phyloP scores from a whole-genome alignment of 495 filamentous ascomycete species.

The Talaromyces adpressus region DNA sequence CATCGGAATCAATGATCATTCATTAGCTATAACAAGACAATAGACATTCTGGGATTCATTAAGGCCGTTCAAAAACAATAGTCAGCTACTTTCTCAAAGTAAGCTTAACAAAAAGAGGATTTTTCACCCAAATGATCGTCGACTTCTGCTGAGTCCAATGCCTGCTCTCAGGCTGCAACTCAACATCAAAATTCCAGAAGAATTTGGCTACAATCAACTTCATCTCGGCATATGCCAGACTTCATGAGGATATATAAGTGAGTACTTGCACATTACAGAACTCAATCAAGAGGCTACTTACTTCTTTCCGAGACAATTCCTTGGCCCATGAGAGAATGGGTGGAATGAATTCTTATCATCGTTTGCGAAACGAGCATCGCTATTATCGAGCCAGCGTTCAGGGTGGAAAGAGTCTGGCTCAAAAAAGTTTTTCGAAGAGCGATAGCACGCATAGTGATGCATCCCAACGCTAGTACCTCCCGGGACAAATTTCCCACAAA shows the following conservation, averaged over 20 bases:
- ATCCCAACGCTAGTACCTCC: constrained; percentile 23
- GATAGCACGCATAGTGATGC: constrained; percentile 34
- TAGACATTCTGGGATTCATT: not conserved
- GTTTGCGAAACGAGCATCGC: constrained; percentile 19
- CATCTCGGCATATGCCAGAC: constrained; percentile 41
- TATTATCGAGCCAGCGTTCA: constrained; percentile 37
- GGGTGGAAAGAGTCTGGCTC: constrained; percentile 43
- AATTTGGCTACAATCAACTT: constrained; percentile 35
- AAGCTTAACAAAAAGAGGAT: constrained; percentile 2
- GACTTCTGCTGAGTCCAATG: constrained; percentile 26
- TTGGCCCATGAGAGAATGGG: constrained; percentile 40
- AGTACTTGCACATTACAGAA: not conserved
- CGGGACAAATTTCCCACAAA: constrained; percentile 28
- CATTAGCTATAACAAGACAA: not conserved
- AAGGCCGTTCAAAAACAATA: not conserved
- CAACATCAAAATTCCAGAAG: constrained; percentile 36
- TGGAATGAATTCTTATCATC: constrained; percentile 29
- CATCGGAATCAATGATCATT: not conserved
- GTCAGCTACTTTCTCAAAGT: not conserved
- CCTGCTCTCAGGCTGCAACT: not conserved
- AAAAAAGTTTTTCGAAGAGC: constrained; percentile 35
- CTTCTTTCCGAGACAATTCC: constrained; percentile 44
- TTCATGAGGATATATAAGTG: not conserved
- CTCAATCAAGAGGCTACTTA: constrained; percentile 12
- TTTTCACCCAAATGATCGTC: constrained; percentile 24